Conservation (phyloP, 2,329 filamentous ascomycete species). For the Fusarium mangiferae region DNA sequence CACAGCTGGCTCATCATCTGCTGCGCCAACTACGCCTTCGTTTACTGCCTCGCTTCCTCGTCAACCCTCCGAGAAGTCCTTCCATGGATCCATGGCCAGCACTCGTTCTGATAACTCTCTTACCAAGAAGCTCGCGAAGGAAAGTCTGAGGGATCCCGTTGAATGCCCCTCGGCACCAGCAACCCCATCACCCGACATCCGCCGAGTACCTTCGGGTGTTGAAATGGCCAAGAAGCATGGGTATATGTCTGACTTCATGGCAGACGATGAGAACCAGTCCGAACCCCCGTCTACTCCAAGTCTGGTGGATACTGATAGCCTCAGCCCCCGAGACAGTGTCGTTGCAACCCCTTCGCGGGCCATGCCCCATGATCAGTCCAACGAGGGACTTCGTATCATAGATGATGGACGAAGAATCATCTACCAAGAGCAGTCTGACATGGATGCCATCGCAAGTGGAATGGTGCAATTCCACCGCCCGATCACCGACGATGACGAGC, state of each 20-base stretch:
- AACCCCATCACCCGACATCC: constrained; percentile 28
- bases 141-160: constrained; percentile 34
- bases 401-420: constrained; percentile 44
- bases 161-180: constrained; percentile 30
- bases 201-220: constrained; percentile 42
- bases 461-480: constrained; percentile 39
- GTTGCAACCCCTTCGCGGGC: constrained; percentile 41
- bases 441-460: constrained; percentile 38
- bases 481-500: constrained; percentile 37
- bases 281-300: constrained; percentile 46
- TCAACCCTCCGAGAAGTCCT: constrained; percentile 34
- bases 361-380: constrained; percentile 39
- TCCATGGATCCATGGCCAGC: constrained; percentile 36
- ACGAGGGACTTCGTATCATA: constrained; percentile 42
- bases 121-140: constrained; percentile 36
- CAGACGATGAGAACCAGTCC: constrained; percentile 45
- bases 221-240: constrained; percentile 44
- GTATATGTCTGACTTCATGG: constrained; percentile 44
- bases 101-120: constrained; percentile 39
- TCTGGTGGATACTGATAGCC: constrained; percentile 46
- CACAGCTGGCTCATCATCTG: constrained; percentile 17
- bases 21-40: constrained; percentile 21
- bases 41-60: constrained; percentile 23
- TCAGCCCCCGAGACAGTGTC: constrained; percentile 44
- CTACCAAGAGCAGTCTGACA: constrained; percentile 41